phyloP scores from a whole-genome alignment of 2,329 filamentous ascomycete species.

The Ciborinia camelliae region DNA sequence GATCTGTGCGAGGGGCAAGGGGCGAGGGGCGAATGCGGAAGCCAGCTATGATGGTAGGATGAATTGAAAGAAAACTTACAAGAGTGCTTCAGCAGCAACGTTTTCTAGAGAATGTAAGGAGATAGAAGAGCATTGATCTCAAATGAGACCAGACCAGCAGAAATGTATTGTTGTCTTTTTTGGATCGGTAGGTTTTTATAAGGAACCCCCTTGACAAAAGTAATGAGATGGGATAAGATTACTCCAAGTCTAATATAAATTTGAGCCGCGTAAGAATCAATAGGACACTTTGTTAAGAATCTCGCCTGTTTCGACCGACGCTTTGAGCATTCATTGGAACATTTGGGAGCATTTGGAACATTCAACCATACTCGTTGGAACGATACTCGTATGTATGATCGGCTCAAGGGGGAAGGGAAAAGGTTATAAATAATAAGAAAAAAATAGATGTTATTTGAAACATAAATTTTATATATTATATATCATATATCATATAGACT shows the following conservation, averaged over 20 bases:
- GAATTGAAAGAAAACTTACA: conserved; percentile 9
- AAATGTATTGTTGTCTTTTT: background rate
- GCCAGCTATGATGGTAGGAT: background rate
- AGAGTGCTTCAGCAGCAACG: conserved; percentile 18
- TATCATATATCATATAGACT: too few species aligned
- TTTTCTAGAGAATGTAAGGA: conserved; percentile 14
- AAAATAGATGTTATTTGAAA: background rate
- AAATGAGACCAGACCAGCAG: conserved; percentile 1
- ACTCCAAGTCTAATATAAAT: too few species aligned
- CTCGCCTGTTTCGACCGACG: conserved; percentile 11
- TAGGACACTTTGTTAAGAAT: conserved; percentile 22
- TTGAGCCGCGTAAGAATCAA: conserved; percentile 13
- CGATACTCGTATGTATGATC: conserved; percentile 4
- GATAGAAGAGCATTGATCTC: conserved; percentile 17
- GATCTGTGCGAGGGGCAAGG: conserved; percentile 17
- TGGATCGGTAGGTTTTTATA: background rate
- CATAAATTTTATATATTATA: background rate
- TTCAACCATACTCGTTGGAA: too few species aligned
- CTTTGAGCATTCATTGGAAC: too few species aligned
- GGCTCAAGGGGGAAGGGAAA: too few species aligned
- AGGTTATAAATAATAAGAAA: too few species aligned
- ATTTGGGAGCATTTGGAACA: too few species aligned
- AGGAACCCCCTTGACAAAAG: conserved; percentile 11
- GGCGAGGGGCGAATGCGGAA: conserved; percentile 14
- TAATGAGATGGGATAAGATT: background rate